Percentiles rank a stretch among this genome's conserved stretches.
These are phyloP conservation scores for Nitzschia sp. DNA, from an alignment of 108 stramenopile species.

Conservation along the genomic window DNA sequence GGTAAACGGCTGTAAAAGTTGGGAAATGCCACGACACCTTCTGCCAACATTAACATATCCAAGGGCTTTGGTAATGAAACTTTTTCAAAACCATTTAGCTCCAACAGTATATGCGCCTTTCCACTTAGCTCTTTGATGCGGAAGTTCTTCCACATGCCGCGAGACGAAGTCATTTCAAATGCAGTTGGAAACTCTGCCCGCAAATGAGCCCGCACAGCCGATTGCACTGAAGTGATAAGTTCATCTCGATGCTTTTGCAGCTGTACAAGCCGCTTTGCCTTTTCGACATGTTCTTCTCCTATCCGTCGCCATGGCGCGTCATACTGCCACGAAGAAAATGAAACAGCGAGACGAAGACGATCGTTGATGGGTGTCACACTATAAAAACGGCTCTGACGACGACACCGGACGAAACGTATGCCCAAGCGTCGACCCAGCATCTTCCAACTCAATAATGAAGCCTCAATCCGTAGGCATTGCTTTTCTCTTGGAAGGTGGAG, in stretches of 20 bases:
- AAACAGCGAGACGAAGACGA: not conserved
- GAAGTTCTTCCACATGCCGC: slow-evolving; percentile 3
- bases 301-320: slow-evolving; percentile 1
- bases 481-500: too few species aligned
- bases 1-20: not conserved
- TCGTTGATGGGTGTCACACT: too few species aligned
- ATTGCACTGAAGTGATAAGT: not conserved
- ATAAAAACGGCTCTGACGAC: too few species aligned
- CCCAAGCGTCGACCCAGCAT: too few species aligned
- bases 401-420: too few species aligned
- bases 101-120: slow-evolving; percentile 5
- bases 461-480: too few species aligned
- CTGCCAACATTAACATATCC: slow-evolving; percentile 15
- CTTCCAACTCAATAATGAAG: too few species aligned
- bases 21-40: slow-evolving; percentile 32
- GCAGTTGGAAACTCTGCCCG: not conserved
- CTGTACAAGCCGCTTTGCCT: not conserved
- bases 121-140: not conserved
- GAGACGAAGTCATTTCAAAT: slow-evolving; percentile 3
- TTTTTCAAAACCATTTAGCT: slow-evolving; percentile 27
- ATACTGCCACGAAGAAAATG: slow-evolving; percentile 13
- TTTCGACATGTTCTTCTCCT: not conserved
- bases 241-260: slow-evolving; percentile 6
- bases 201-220: slow-evolving; percentile 1
- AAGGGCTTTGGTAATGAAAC: slow-evolving; percentile 13